phyloP scores from a whole-genome alignment of 345 rosid genomes.

The Bruguiera sexangula region DNA sequence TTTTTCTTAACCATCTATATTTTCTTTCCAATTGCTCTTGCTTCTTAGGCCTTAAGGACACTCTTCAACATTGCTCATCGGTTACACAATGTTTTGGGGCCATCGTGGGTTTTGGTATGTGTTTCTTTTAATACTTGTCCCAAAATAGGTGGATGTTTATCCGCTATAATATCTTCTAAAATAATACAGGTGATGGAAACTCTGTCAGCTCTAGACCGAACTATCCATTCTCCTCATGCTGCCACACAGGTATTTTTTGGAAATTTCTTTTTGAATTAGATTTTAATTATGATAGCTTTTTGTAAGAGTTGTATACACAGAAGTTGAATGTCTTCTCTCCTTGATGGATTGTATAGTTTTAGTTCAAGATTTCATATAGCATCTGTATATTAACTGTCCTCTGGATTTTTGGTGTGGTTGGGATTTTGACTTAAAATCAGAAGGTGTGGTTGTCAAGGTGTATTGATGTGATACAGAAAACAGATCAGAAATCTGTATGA shows the following conservation, averaged over 20 bases:
- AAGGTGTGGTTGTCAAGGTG: background rate
- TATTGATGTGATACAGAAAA: background rate
- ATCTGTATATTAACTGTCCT: background rate
- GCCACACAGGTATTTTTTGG: slow-evolving; percentile 72
- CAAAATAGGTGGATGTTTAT: background rate
- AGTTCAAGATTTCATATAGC: background rate
- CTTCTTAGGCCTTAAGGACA: slow-evolving; percentile 77
- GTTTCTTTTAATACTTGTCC: background rate
- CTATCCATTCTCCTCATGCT: slow-evolving; percentile 96
- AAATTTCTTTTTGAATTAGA: background rate
- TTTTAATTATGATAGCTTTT: slow-evolving; percentile 6
- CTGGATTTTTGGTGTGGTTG: background rate
- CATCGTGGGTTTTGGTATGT: slow-evolving; percentile 99
- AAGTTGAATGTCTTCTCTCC: background rate
- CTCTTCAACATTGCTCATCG: slow-evolving; percentile 96
- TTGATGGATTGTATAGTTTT: too few species aligned
- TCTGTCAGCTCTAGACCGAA: slow-evolving; percentile 82
- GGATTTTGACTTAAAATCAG: background rate
- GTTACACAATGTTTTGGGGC: slow-evolving; percentile 89
- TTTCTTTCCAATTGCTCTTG: slow-evolving; percentile 32
- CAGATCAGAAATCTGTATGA: background rate
- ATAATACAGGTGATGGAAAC: slow-evolving; percentile 85
- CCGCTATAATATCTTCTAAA: slow-evolving; percentile 14
- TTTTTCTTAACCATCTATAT: slow-evolving; percentile 10
- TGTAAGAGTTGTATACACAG: background rate